These are phyloP conservation scores for Phyllosticta ampelicida DNA, from an alignment of 2,329 filamentous ascomycete genomes.

Conservation along the genomic window DNA sequence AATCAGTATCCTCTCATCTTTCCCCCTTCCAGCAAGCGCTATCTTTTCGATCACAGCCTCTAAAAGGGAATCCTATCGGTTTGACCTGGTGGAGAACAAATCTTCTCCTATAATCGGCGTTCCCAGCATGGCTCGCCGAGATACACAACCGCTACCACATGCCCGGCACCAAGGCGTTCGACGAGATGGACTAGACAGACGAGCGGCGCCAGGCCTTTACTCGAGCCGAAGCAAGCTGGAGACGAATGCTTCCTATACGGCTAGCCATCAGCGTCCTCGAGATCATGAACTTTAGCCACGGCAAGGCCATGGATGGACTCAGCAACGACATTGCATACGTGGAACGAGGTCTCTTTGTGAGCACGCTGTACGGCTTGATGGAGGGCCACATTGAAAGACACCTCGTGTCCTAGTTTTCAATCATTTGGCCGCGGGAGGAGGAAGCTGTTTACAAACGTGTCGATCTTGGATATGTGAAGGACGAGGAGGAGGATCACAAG, in stretches of 20 bases:
- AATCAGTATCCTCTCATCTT: slow-evolving; percentile 17
- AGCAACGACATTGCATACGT: slow-evolving; percentile 4
- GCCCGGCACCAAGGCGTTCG: neutral
- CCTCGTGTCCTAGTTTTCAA: neutral
- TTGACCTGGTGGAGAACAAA: slow-evolving; percentile 15
- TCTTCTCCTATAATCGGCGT: slow-evolving; percentile 7
- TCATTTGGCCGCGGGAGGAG: slow-evolving; percentile 1
- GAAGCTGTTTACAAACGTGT: neutral
- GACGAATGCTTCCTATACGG: slow-evolving; percentile 24
- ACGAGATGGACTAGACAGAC: slow-evolving; percentile 11
- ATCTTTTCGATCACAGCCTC: slow-evolving; percentile 22
- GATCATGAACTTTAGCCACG: slow-evolving; percentile 6
- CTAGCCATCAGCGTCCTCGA: slow-evolving; percentile 12
- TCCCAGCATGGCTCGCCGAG: slow-evolving; percentile 13
- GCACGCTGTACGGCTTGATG: neutral
- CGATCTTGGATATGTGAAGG: neutral
- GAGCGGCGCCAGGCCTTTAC: slow-evolving; percentile 13
- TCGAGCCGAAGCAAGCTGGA: slow-evolving; percentile 23
- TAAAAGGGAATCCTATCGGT: neutral
- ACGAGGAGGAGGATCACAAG: neutral
- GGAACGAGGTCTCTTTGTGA: neutral
- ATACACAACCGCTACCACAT: slow-evolving; percentile 17
- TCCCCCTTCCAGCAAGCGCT: slow-evolving; percentile 23
- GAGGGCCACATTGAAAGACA: slow-evolving; percentile 2
- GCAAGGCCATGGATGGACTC: neutral